Percentiles rank a stretch among this genome's conserved stretches.
Conservation (phyloP, 108 stramenopile species). For the Parietichytrium sp. region DNA sequence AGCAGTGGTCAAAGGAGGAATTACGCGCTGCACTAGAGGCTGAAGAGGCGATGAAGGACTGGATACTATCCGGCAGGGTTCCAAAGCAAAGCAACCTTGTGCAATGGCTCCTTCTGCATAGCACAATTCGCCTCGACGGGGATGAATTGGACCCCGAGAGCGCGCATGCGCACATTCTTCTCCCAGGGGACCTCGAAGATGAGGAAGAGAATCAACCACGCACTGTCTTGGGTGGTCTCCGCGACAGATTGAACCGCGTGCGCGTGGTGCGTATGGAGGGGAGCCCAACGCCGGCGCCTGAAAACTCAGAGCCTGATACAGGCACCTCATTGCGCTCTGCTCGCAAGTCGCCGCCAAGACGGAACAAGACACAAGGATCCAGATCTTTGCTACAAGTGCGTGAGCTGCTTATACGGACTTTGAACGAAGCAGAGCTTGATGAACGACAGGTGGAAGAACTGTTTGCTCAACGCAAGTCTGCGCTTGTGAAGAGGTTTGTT, state of each 20-base stretch:
- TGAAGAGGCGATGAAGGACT: not conserved
- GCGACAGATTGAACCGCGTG: not conserved
- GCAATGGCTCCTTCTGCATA: conserved; percentile 8
- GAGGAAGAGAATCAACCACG: not conserved
- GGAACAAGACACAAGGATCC: not conserved
- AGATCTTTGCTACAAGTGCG: too few relatives aligned
- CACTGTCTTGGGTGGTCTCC: not conserved
- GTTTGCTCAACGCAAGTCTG: not conserved
- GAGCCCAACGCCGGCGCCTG: not conserved
- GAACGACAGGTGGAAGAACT: not conserved
- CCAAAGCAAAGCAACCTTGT: conserved; percentile 1
- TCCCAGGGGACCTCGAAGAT: conserved; percentile 23
- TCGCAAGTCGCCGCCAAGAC: not conserved
- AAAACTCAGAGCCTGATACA: not conserved
- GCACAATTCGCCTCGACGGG: not conserved
- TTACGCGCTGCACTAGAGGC: not conserved
- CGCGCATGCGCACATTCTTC: not conserved
- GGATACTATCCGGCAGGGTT: not conserved
- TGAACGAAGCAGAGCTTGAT: not conserved
- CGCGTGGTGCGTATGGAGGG: not conserved
- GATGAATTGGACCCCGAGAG: not conserved
- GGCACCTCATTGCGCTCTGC: not conserved
- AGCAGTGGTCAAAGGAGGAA: not conserved
- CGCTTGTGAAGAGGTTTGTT: not conserved
- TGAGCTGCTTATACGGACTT: too few relatives aligned